A percentile compares a stretch with the other conserved stretches of the same genome.
Conservation (phyloP, 1,284 basidiomycete genomes). For the Fistulinella staudtii region DNA sequence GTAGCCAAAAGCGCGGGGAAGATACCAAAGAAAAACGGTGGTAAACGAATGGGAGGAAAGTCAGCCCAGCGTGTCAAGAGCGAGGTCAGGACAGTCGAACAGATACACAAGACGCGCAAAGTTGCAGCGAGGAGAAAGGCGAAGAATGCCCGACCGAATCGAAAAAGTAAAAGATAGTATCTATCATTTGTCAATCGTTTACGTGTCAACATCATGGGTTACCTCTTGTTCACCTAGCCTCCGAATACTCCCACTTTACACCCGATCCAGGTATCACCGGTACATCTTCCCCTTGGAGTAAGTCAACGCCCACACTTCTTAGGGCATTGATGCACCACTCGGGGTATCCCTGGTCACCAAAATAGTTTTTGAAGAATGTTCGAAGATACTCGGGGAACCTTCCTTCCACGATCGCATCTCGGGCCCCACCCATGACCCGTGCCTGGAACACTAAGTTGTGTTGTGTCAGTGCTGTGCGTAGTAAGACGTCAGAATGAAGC, state of each 20-base stretch:
- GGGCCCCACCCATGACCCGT: slow-evolving; percentile 72
- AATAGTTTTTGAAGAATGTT: slow-evolving; percentile 71
- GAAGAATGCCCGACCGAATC: slow-evolving; percentile 71
- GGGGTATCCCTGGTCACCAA: slow-evolving; percentile 66
- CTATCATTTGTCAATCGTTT: slow-evolving; percentile 8
- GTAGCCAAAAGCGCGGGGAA: slow-evolving; percentile 13
- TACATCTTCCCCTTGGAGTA: slow-evolving; percentile 50
- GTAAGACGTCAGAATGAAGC: slow-evolving; percentile 18
- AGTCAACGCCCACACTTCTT: slow-evolving; percentile 69
- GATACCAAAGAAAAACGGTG: slow-evolving; percentile 29
- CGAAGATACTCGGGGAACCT: slow-evolving; percentile 73
- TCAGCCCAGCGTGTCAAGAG: slow-evolving; percentile 60
- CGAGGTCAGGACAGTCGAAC: slow-evolving; percentile 80
- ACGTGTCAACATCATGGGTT: too few relatives aligned
- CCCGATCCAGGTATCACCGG: slow-evolving; percentile 57
- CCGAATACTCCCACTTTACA: slow-evolving; percentile 71
- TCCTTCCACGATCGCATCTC: slow-evolving; percentile 72
- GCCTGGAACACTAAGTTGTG: slow-evolving; percentile 83
- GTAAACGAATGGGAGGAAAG: slow-evolving; percentile 55
- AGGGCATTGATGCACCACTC: slow-evolving; percentile 81
- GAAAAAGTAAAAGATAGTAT: slow-evolving; percentile 47
- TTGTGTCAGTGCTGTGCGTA: slow-evolving; percentile 60
- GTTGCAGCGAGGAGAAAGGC: slow-evolving; percentile 56
- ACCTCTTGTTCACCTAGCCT: too few relatives aligned
- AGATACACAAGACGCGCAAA: slow-evolving; percentile 76